phyloP scores from a whole-genome alignment of 805 yeast genomes.

The Candida patagonica region DNA sequence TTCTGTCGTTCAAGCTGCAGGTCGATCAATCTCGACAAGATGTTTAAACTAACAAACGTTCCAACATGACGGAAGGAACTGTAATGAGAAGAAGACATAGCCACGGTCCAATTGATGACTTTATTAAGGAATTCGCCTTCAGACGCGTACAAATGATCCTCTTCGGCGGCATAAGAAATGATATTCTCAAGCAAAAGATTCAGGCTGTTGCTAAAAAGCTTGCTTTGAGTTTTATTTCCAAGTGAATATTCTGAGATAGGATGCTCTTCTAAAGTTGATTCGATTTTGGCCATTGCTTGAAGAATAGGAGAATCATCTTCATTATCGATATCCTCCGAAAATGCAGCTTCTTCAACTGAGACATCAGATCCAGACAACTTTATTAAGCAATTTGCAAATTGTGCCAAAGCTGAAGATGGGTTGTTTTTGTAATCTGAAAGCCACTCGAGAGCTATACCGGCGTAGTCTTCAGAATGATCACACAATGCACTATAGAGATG shows the following conservation, averaged over 20 bases:
- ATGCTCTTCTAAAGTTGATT: slow-evolving; percentile 37
- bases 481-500: not conserved
- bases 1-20: slow-evolving; percentile 19
- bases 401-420: slow-evolving; percentile 43
- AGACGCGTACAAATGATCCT: slow-evolving; percentile 9
- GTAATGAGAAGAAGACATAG: slow-evolving; percentile 58
- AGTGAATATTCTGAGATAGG: slow-evolving; percentile 59
- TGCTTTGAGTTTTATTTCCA: slow-evolving; percentile 39
- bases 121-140: slow-evolving; percentile 5
- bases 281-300: slow-evolving; percentile 25
- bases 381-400: slow-evolving; percentile 58
- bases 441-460: slow-evolving; percentile 49
- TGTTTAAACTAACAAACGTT: slow-evolving; percentile 46
- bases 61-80: slow-evolving; percentile 66
- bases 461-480: slow-evolving; percentile 1
- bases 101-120: slow-evolving; percentile 59
- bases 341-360: slow-evolving; percentile 35
- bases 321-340: slow-evolving; percentile 46
- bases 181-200: slow-evolving; percentile 38
- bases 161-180: slow-evolving; percentile 3
- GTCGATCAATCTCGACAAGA: slow-evolving; percentile 54
- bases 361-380: slow-evolving; percentile 64
- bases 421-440: slow-evolving; percentile 40
- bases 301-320: slow-evolving; percentile 62
- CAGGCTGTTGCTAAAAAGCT: slow-evolving; percentile 45